Evolutionary conservation across 257 asterid genomes (phyloP).

Genomic region (Jasminum sambac): DNA sequence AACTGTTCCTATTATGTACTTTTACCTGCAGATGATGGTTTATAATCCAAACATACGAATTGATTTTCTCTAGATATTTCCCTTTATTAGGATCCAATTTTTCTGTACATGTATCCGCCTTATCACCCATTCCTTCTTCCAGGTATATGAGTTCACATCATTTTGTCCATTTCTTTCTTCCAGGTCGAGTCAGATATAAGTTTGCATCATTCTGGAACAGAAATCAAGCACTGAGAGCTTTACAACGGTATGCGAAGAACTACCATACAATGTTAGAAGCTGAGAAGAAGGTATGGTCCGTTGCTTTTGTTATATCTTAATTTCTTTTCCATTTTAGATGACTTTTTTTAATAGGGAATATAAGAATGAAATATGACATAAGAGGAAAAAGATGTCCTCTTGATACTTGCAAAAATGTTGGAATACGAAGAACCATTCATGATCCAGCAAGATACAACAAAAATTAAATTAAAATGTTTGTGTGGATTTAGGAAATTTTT

Average conservation of each 20-base stretch:
- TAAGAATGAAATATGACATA: background rate
- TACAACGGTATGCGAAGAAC: conserved; percentile 63
- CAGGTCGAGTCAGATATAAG: conserved; percentile 94
- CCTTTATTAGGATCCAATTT: conserved; percentile 6
- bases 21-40: conserved; percentile 6
- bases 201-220: conserved; percentile 99
- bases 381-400: background rate
- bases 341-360: background rate
- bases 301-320: conserved; percentile 19
- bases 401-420: background rate
- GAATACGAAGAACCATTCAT: background rate
- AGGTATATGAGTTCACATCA: conserved; percentile 39
- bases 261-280: conserved; percentile 65
- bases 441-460: background rate
- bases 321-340: background rate
- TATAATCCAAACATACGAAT: conserved; percentile 6
- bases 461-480: too few species aligned
- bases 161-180: conserved; percentile 27
- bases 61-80: conserved; percentile 21
- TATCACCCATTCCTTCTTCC: conserved; percentile 33
- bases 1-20: conserved; percentile 2
- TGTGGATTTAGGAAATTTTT: too few species aligned
- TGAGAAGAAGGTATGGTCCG: conserved; percentile 74
- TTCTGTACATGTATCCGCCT: conserved; percentile 10
- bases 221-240: conserved; percentile 69